Percentiles rank a stretch among this genome's conserved stretches.
Conservation (phyloP, 768 basidiomycete genomes). For the Aureoboletus auriporus region DNA sequence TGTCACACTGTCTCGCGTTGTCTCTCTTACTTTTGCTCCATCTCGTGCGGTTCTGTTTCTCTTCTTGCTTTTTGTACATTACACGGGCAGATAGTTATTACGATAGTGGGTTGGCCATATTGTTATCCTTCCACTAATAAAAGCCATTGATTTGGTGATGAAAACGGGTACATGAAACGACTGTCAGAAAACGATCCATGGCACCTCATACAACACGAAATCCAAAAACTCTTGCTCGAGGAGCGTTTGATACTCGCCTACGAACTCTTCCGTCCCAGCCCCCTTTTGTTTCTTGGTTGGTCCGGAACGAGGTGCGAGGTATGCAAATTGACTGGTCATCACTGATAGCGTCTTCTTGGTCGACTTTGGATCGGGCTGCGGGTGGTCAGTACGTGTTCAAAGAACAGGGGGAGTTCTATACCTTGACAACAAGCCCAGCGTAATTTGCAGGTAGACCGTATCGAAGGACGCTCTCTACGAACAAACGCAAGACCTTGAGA, state of each 20-base stretch:
- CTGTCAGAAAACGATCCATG: constrained; percentile 71
- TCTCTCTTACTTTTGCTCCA: constrained; percentile 17
- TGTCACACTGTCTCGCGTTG: constrained; percentile 14
- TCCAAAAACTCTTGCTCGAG: constrained; percentile 96
- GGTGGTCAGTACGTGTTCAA: not conserved
- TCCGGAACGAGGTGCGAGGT: constrained; percentile 67
- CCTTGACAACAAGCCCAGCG: constrained; percentile 76
- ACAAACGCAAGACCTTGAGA: constrained; percentile 85
- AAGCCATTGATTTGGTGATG: constrained; percentile 32
- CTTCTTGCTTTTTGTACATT: constrained; percentile 34
- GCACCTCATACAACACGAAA: constrained; percentile 92
- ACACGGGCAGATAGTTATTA: constrained; percentile 45
- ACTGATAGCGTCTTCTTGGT: constrained; percentile 72
- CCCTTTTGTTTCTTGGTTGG: constrained; percentile 37
- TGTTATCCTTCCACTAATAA: constrained; percentile 60
- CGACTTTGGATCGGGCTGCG: constrained; percentile 81
- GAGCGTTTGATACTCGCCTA: constrained; percentile 87
- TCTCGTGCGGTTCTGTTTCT: constrained; percentile 17
- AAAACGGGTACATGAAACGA: not conserved
- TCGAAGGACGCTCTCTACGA: constrained; percentile 91
- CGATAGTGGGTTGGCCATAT: constrained; percentile 55
- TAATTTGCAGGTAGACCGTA: constrained; percentile 96
- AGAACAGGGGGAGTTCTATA: constrained; percentile 25
- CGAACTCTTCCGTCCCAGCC: constrained; percentile 59
- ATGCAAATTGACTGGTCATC: constrained; percentile 75